A percentile compares a stretch with the other conserved stretches of the same genome.
Conservation (phyloP, 2,329 filamentous ascomycete genomes). For the Exserohilum rostratum region DNA sequence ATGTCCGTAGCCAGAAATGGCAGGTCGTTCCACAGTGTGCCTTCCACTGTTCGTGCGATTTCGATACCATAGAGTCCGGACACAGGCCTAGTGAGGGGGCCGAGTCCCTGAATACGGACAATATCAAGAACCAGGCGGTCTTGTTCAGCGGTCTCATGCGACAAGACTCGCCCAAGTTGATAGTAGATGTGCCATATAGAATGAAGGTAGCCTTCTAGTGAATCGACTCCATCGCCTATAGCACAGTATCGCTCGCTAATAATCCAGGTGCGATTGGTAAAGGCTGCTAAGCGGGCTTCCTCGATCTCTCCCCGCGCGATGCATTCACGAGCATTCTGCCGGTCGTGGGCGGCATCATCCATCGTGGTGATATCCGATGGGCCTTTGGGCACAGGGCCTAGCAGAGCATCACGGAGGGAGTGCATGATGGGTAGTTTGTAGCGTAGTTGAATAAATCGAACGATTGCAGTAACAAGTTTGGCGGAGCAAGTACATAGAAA, state of each 20-base stretch:
- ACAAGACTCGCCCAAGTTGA: not conserved
- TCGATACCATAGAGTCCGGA: slow-evolving; percentile 15
- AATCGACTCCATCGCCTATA: slow-evolving; percentile 11
- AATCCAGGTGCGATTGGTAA: slow-evolving; percentile 10
- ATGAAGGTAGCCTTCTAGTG: slow-evolving; percentile 14
- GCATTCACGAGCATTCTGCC: slow-evolving; percentile 7
- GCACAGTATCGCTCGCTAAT: slow-evolving; percentile 11
- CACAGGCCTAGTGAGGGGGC: slow-evolving; percentile 14
- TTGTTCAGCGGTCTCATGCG: slow-evolving; percentile 11
- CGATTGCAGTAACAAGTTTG: not conserved
- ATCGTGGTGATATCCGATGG: slow-evolving; percentile 5
- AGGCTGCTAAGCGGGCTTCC: slow-evolving; percentile 4
- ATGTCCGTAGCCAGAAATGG: slow-evolving; percentile 16
- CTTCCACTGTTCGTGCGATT: slow-evolving; percentile 14
- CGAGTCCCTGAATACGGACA: slow-evolving; percentile 10
- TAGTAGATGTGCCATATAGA: slow-evolving; percentile 16
- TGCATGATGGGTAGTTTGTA: slow-evolving; percentile 1
- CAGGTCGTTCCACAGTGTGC: slow-evolving; percentile 19
- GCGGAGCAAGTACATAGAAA: not conserved
- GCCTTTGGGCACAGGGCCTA: slow-evolving; percentile 4
- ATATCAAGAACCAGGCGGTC: slow-evolving; percentile 15
- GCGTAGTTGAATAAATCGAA: not conserved
- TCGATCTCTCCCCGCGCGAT: slow-evolving; percentile 9
- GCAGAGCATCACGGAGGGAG: slow-evolving; percentile 5
- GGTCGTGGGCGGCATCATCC: not conserved